phyloP scores from a whole-genome alignment of 2,329 filamentous ascomycete species.

The Fusarium chlamydosporum region DNA sequence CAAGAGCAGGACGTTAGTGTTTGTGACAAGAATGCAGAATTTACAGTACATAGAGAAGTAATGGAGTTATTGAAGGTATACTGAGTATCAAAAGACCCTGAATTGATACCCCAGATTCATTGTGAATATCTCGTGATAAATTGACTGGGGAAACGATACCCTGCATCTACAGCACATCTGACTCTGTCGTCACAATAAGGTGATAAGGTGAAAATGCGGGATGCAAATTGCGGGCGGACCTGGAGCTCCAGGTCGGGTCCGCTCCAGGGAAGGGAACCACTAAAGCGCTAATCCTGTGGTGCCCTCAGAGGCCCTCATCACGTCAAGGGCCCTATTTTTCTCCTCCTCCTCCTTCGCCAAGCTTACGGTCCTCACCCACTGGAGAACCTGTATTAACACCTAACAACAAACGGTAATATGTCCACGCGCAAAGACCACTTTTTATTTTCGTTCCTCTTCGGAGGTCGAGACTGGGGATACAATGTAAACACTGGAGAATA shows the following conservation, averaged over 20 bases:
- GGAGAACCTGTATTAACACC: not conserved
- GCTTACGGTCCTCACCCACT: not conserved
- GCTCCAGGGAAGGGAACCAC: not conserved
- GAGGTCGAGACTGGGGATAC: conserved; percentile 3
- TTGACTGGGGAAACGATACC: not conserved
- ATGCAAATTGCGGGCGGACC: not conserved
- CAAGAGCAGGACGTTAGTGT: not conserved
- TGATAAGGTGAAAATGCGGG: not conserved
- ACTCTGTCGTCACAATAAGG: conserved; percentile 13
- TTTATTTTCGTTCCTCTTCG: not conserved
- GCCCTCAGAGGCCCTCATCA: not conserved
- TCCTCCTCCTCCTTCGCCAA: not conserved
- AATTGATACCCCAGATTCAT: not conserved
- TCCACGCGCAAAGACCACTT: not conserved
- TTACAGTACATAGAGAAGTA: not conserved
- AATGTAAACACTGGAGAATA: conserved; percentile 1
- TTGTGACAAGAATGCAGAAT: not conserved
- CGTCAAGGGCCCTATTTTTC: not conserved
- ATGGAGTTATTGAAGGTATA: not conserved
- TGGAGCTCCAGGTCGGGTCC: conserved; percentile 6
- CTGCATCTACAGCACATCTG: conserved; percentile 2
- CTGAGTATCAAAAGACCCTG: not conserved
- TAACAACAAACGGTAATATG: not conserved
- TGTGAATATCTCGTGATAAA: not conserved
- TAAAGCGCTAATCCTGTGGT: not conserved